Evolutionary conservation across 176 grass and related monocot species (phyloP).

Genomic region (Themeda triandra): DNA sequence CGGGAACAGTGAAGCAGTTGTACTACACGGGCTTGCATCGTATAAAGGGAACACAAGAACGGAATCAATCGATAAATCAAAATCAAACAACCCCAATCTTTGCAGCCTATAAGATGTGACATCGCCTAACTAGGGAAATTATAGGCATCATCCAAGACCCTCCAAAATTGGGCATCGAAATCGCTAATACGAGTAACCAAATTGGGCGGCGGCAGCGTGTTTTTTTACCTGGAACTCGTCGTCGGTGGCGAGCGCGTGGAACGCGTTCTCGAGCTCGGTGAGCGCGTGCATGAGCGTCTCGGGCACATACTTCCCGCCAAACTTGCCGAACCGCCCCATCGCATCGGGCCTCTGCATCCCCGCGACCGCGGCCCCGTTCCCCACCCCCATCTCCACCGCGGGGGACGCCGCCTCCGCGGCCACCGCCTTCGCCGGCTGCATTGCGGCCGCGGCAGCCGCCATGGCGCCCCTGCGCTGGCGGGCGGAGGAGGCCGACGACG

Average conservation of each 20-base stretch:
- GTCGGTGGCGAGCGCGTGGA: constrained; percentile 64
- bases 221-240: constrained; percentile 58
- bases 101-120: background rate
- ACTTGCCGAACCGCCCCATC: constrained; percentile 78
- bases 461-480: background rate
- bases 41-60: background rate
- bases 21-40: too few species aligned
- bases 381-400: background rate
- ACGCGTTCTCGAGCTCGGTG: constrained; percentile 74
- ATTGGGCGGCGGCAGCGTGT: background rate
- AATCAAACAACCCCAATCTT: too few species aligned
- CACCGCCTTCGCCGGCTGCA: constrained; percentile 40
- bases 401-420: constrained; percentile 22
- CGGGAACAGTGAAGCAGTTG: background rate
- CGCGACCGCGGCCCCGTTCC: background rate
- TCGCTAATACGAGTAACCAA: background rate
- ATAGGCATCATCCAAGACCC: too few species aligned
- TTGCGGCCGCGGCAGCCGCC: constrained; percentile 5
- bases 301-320: constrained; percentile 95
- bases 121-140: too few species aligned
- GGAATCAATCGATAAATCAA: background rate
- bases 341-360: constrained; percentile 49
- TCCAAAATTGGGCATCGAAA: background rate
- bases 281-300: constrained; percentile 96
- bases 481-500: background rate